Evolutionary conservation across 495 filamentous ascomycete species (phyloP).

Genomic region (Penicillium paradoxum): DNA sequence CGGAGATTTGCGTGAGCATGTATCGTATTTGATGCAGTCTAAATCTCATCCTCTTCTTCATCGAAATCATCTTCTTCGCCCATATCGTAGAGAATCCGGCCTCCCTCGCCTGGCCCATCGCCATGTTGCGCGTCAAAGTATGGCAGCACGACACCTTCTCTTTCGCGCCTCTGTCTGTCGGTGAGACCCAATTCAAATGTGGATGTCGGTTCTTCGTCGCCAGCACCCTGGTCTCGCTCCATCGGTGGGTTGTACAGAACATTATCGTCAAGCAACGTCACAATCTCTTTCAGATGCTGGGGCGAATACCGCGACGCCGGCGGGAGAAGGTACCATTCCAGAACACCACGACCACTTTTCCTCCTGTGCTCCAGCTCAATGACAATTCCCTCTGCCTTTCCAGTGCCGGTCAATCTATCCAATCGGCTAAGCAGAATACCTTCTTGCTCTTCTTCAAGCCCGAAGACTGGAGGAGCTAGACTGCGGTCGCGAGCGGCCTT

Average conservation of each 20-base stretch:
- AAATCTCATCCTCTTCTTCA: slow-evolving; percentile 98
- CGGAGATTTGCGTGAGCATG: slow-evolving; percentile 8
- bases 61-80: slow-evolving; percentile 97
- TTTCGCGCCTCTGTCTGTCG: slow-evolving; percentile 77
- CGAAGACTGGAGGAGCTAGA: slow-evolving; percentile 66
- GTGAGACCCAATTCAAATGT: slow-evolving; percentile 87
- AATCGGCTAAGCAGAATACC: slow-evolving; percentile 61
- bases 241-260: slow-evolving; percentile 55
- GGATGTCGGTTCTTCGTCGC: slow-evolving; percentile 51
- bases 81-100: slow-evolving; percentile 93
- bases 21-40: slow-evolving; percentile 13
- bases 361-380: slow-evolving; percentile 82
- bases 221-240: slow-evolving; percentile 25
- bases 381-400: slow-evolving; percentile 56
- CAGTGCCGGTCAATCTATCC: slow-evolving; percentile 41
- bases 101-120: slow-evolving; percentile 71
- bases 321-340: slow-evolving; percentile 71
- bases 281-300: slow-evolving; percentile 38
- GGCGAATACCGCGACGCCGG: slow-evolving; percentile 33
- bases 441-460: slow-evolving; percentile 67
- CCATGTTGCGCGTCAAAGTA: slow-evolving; percentile 93
- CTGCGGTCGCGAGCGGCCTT: slow-evolving; percentile 67
- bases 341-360: slow-evolving; percentile 69
- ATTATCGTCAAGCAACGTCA: slow-evolving; percentile 77
- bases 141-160: slow-evolving; percentile 85